Percentiles rank a stretch among this genome's conserved stretches.
Conservation (phyloP, 257 asterid genomes). For the Phtheirospermum japonicum region DNA sequence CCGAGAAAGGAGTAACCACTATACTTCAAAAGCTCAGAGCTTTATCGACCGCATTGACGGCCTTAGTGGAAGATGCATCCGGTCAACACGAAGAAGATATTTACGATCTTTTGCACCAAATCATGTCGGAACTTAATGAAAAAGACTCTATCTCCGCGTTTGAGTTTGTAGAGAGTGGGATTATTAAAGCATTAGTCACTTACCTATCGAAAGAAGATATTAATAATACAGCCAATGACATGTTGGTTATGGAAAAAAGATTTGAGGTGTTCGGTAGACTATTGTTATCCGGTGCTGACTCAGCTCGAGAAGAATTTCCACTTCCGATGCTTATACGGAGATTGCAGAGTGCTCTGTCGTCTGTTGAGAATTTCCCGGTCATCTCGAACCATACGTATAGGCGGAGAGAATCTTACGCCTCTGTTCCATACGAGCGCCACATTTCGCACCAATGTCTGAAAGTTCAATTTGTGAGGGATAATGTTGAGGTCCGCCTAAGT, state of each 20-base stretch:
- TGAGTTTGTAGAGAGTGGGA: constrained; percentile 97
- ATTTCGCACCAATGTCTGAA: constrained; percentile 72
- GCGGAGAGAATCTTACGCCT: constrained; percentile 63
- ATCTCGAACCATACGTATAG: constrained; percentile 45
- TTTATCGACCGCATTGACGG: constrained; percentile 50
- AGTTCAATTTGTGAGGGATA: constrained; percentile 71
- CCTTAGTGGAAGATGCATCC: constrained; percentile 41
- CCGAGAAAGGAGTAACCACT: constrained; percentile 67
- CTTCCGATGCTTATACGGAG: constrained; percentile 46
- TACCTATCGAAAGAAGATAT: constrained; percentile 54
- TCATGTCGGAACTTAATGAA: constrained; percentile 65
- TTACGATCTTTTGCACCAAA: constrained; percentile 48
- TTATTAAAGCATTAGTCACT: constrained; percentile 59
- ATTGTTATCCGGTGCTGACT: constrained; percentile 43
- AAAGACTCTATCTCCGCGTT: constrained; percentile 77
- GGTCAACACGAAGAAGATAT: constrained; percentile 55
- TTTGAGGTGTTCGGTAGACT: constrained; percentile 69
- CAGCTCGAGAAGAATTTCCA: constrained; percentile 40
- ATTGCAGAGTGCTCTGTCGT: constrained; percentile 75
- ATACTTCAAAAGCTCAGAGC: constrained; percentile 70
- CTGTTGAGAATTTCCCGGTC: constrained; percentile 82
- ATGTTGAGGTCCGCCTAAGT: constrained; percentile 46
- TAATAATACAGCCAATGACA: constrained; percentile 24
- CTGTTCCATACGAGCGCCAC: constrained; percentile 68
- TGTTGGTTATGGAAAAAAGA: constrained; percentile 50